These are phyloP conservation scores for Sanghuangporus weigelae DNA, from an alignment of 1,284 basidiomycete species.

Conservation along the genomic window DNA sequence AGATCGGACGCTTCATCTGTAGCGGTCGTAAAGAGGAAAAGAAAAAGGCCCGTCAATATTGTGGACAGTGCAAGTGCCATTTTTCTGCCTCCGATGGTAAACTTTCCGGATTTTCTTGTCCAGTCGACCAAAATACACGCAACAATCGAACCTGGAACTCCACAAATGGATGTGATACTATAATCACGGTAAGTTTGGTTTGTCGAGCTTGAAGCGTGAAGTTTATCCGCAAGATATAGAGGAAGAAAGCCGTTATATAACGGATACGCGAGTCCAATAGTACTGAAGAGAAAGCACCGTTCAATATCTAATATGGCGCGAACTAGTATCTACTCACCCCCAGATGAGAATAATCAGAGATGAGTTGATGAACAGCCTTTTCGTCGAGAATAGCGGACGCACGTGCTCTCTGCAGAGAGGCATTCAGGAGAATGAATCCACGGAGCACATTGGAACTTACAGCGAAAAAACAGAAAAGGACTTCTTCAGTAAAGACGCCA, in stretches of 20 bases:
- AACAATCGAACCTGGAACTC: slow-evolving; percentile 53
- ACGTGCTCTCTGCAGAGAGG: slow-evolving; percentile 36
- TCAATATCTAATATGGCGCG: not conserved
- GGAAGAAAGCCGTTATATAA: slow-evolving; percentile 51
- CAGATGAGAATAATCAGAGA: slow-evolving; percentile 48
- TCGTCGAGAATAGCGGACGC: slow-evolving; percentile 46
- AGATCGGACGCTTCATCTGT: slow-evolving; percentile 41
- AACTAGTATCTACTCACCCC: slow-evolving; percentile 29
- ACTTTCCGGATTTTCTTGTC: slow-evolving; percentile 30
- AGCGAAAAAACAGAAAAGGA: slow-evolving; percentile 36
- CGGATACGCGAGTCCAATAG: slow-evolving; percentile 58
- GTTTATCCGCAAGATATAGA: slow-evolving; percentile 42
- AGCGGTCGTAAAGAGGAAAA: slow-evolving; percentile 59
- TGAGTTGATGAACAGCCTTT: slow-evolving; percentile 46
- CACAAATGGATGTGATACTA: slow-evolving; percentile 42
- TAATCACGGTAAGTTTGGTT: slow-evolving; percentile 44
- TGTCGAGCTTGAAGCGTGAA: slow-evolving; percentile 28
- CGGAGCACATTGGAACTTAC: slow-evolving; percentile 20
- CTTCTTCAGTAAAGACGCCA: slow-evolving; percentile 30
- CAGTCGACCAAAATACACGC: slow-evolving; percentile 53
- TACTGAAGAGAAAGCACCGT: slow-evolving; percentile 22
- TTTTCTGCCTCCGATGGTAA: slow-evolving; percentile 43
- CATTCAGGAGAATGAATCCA: not conserved
- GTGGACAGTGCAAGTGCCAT: slow-evolving; percentile 48
- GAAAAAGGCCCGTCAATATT: slow-evolving; percentile 46